Conservation (phyloP, 2,329 filamentous ascomycete species). For the Pyricularia sp. region DNA sequence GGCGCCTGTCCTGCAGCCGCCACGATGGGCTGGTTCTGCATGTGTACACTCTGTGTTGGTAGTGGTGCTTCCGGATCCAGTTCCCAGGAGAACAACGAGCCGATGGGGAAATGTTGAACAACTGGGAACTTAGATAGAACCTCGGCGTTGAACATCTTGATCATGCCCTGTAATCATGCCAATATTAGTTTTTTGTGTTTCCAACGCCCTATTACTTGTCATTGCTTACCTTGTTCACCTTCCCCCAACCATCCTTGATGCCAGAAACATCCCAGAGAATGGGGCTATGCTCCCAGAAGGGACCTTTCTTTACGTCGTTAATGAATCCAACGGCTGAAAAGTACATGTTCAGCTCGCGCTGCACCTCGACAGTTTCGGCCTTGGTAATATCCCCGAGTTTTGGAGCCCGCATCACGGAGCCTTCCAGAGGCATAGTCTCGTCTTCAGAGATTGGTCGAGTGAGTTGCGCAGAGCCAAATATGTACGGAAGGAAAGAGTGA, state of each 20-base stretch:
- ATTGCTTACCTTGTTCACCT: slow-evolving; percentile 69
- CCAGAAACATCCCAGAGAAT: slow-evolving; percentile 93
- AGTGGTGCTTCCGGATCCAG: slow-evolving; percentile 49
- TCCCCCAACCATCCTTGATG: slow-evolving; percentile 88
- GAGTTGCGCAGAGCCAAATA: slow-evolving; percentile 88
- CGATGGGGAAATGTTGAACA: slow-evolving; percentile 90
- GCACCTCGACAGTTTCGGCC: slow-evolving; percentile 50
- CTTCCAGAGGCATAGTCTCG: slow-evolving; percentile 64
- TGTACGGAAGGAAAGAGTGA: slow-evolving; percentile 87
- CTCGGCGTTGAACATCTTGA: slow-evolving; percentile 98
- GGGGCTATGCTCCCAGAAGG: slow-evolving; percentile 95
- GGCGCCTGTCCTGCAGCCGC: slow-evolving; percentile 3
- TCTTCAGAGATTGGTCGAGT: slow-evolving; percentile 60
- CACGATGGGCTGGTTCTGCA: slow-evolving; percentile 40
- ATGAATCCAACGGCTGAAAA: slow-evolving; percentile 96
- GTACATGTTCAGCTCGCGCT: slow-evolving; percentile 70
- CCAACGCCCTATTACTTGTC: slow-evolving; percentile 20
- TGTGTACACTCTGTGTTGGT: slow-evolving; percentile 44
- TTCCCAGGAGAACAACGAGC: slow-evolving; percentile 72
- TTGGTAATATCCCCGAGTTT: slow-evolving; percentile 63
- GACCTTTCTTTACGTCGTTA: slow-evolving; percentile 90
- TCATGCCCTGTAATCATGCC: slow-evolving; percentile 59
- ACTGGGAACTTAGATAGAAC: slow-evolving; percentile 95
- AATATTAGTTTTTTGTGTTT: slow-evolving; percentile 18
- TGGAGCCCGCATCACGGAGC: slow-evolving; percentile 64